phyloP scores from a whole-genome alignment of 495 filamentous ascomycete species.

The Penicillium steckii region DNA sequence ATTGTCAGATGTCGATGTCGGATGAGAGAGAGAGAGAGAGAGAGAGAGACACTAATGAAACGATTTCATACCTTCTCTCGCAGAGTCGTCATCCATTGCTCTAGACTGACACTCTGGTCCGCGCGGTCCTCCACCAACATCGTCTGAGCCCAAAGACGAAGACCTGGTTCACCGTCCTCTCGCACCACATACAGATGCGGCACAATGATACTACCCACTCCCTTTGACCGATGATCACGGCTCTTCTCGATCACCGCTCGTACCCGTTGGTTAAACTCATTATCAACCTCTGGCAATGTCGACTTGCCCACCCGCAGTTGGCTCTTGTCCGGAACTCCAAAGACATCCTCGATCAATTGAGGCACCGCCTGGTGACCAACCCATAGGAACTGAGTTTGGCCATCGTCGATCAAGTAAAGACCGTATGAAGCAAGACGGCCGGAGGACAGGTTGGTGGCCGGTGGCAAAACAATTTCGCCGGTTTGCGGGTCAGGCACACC shows the following conservation, averaged over 20 bases:
- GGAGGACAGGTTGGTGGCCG: constrained; percentile 81
- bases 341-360: constrained; percentile 85
- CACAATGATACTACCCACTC: constrained; percentile 85
- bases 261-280: constrained; percentile 94
- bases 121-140: constrained; percentile 93
- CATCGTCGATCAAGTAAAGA: constrained; percentile 96
- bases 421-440: constrained; percentile 87
- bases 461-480: constrained; percentile 84
- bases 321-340: constrained; percentile 75
- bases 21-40: background rate
- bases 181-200: constrained; percentile 92
- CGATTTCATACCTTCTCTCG: constrained; percentile 85
- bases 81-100: constrained; percentile 88
- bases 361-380: constrained; percentile 90
- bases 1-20: background rate
- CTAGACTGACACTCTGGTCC: constrained; percentile 86
- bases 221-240: constrained; percentile 76
- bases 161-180: constrained; percentile 91
- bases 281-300: constrained; percentile 79
- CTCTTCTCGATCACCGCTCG: constrained; percentile 90
- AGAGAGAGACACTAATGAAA: constrained; percentile 1
- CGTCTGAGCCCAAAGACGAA: constrained; percentile 96
- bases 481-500: constrained; percentile 81
- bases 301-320: constrained; percentile 90
- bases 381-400: constrained; percentile 97